Base-by-base conservation (phyloP, 164 flowering plant genomes). In the Berberis thunbergii region DNA sequence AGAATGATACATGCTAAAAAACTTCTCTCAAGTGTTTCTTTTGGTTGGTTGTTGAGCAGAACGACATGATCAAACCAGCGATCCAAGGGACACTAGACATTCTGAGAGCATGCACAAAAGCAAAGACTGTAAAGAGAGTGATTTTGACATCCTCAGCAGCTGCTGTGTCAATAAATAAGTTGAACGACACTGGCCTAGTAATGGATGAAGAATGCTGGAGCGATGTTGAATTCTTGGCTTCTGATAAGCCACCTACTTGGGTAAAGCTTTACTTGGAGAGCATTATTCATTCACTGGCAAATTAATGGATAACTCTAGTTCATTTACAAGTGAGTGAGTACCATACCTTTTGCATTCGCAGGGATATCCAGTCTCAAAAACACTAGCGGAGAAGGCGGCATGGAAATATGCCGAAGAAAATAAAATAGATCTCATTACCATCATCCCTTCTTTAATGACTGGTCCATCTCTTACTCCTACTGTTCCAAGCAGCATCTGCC, bases 61-160 rank as follows among this genome's bases (percentile, higher is more conserved):
- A 78, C 69, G 92, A 89, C 68, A 84, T 86, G 91, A 89, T 87
- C 75, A 85, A 85, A 72, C 91, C 93, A 12, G 91, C 91, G n/a
- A 69, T 81, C 55, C 68, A 77, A 74, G 96, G 96, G 49, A 80
- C 78, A 2, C 57, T 70, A 8, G 85, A 80, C 62, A 83, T 89
- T 2, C 41, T 89, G 61, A 83, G 73, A 66, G 66, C 91, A 42
- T 87, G 93, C 64, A 69, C 59, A 10, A 84, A 83, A 65, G 74
- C 89, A 1, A 80, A 79, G 67, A 76, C 89, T 8, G 89, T 84
- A 57, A 84, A 79, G 66, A 80, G 92, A 0, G 89, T 89, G 26
- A 59, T 89, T 41, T 57, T 83, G 69, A 89, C 92, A 38, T 86
- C 96, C 0, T 86, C 96, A 0, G 87, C 88, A 39, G 93, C 89